Base-by-base conservation (phyloP, 129 eudicot genomes). In the Escallonia rubra region DNA sequence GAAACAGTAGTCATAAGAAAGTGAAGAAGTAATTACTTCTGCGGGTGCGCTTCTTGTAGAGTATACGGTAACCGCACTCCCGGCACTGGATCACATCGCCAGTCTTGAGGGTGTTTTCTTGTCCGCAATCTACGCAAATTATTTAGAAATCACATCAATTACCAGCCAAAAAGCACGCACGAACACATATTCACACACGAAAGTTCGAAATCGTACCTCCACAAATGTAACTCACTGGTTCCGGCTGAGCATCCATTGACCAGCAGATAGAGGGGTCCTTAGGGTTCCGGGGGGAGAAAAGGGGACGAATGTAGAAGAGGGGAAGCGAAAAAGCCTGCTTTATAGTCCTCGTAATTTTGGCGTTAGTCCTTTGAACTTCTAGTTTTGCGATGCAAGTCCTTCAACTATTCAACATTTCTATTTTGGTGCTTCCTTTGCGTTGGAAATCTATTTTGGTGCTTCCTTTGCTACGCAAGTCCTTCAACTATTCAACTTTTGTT, bases 21-120 rank as follows among this genome's bases (percentile, higher is more conserved):
- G 34, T 23, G 34, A 23, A 23, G 34, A 23, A 55, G 59, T 3
- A 2, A 43, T 60, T 85, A 91, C 97, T 88, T 85, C 95, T 78
- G 41, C 88, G 88, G 44, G 97, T 91, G 9, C 97, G 88, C 72
- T 91, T 91, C 88, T 87, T 91, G 88, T 87, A 91, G 12, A 91
- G 83, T 38, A 91, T 91, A 41, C 97, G 96, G 43, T 91, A 91
- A 59, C 96, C 96, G 45, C 97, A 91, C 74, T 91, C 97, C 13
- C 96, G 79, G 77, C 97, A 91, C 78, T 91, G 93, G 66, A 91
- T 91, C 69, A 83, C 90, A 66, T 90, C 97, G 60, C 97, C 96
- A 14, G 87, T 79, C 81, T 90, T 90, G 81, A 90, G 63, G 4
- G 88, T 85, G 55, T 88, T 85, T 69, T 91, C 97, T 65, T 83